Base-by-base conservation (phyloP, 768 basidiomycete genomes). In the Plicaturopsis crispa region DNA sequence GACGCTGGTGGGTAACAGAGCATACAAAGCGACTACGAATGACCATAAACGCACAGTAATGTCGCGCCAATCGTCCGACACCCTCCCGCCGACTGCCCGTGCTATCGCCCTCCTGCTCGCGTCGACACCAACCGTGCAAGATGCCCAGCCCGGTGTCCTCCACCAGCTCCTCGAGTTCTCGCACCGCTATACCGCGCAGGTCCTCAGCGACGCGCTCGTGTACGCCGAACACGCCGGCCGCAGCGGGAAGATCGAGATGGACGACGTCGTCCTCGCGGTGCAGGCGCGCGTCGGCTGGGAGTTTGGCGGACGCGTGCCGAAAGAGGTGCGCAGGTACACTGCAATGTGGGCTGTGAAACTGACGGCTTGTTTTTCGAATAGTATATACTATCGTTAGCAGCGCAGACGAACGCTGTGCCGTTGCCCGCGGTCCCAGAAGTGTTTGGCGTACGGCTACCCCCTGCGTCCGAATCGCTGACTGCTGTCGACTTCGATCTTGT, bases 241-340 rank as follows among this genome's bases (percentile, higher is more conserved):
- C 31, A 56, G 75, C 3, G 83, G 81, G 42, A 88, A 84, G 62
- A 68, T 91, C 39, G 87, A 89, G 46, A 75, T 81, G 69, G 87
- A 91, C 45, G 88, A 91, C 58, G 65, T 86, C 33, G 72, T 75
- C 3, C 67, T 91, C 28, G 85, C 87, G 2, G 80, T 89, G 4
- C 88, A 91, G 57, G 86, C 87, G 5, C 78, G 88, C 40, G 89
- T 91, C 4, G 89, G 88, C 31, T 91, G 89, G 89, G 89, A 91
- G 58, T 84, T 89, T 55, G 88, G 87, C 17, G 88, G 89, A 5
- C 72, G 87, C 26, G 77, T 91, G 20, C 88, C 88, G 3, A 90
- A 90, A 62, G 88, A 91, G 76, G 88, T 90, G 40, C 20, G 66
- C 58, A n/a, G n/a, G n/a, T n/a, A n/a, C n/a, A n/a, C n/a, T n/a